Evolutionary conservation across 2,329 filamentous ascomycete species (phyloP).

Genomic region (Fusarium subtropicale): DNA sequence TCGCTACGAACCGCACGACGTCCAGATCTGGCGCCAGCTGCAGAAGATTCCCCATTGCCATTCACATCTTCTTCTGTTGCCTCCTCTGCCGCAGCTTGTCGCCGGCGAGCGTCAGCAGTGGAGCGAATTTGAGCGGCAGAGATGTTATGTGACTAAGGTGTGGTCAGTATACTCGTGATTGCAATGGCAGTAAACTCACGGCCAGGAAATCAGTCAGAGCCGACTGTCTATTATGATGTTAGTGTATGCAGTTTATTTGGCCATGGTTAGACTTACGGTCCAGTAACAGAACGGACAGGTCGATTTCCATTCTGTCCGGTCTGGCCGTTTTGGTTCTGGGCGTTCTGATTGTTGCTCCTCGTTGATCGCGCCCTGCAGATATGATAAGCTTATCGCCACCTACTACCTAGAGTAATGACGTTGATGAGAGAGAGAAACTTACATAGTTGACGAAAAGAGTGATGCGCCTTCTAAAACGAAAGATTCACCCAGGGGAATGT

Average conservation of each 20-base stretch:
- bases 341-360: conserved; percentile 31
- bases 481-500: conserved; percentile 3
- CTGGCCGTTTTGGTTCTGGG: conserved; percentile 16
- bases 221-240: conserved; percentile 55
- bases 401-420: conserved; percentile 3
- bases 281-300: conserved; percentile 52
- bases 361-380: conserved; percentile 35
- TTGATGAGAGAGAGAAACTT: conserved; percentile 1
- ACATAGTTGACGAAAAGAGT: conserved; percentile 24
- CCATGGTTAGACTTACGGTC: conserved; percentile 50
- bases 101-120: conserved; percentile 62
- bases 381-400: conserved; percentile 31
- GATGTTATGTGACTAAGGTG: conserved; percentile 74
- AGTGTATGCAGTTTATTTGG: not conserved
- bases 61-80: conserved; percentile 37
- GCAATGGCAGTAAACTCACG: conserved; percentile 47
- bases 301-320: conserved; percentile 24
- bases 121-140: conserved; percentile 67
- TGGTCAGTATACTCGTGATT: conserved; percentile 33
- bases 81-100: conserved; percentile 49
- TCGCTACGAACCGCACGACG: conserved; percentile 47
- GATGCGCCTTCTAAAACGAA: not conserved
- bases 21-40: conserved; percentile 37
- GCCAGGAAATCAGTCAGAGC: conserved; percentile 66
- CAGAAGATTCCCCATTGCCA: conserved; percentile 38